Evolutionary conservation across 176 grass and related monocot species (phyloP).

Genomic region (Oryza meyeriana): DNA sequence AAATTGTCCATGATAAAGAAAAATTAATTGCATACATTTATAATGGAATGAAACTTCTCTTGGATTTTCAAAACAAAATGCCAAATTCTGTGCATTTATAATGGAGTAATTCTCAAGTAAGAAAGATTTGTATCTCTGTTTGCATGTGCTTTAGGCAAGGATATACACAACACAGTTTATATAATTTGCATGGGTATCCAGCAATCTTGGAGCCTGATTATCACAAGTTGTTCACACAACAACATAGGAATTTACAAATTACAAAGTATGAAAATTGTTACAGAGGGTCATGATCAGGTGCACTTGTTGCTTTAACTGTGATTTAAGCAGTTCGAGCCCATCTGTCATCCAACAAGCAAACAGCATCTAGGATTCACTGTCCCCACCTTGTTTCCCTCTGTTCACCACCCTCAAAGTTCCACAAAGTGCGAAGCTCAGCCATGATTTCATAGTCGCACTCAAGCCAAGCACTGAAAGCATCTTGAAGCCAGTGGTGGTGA

Average conservation of each 20-base stretch:
- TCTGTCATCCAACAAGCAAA: neutral
- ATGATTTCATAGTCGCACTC: neutral
- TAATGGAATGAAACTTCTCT: neutral
- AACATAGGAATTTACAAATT: neutral
- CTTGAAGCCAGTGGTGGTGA: neutral
- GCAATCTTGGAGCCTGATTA: neutral
- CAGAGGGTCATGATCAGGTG: neutral
- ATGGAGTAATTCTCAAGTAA: neutral
- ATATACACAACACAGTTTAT: neutral
- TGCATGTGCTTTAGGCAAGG: slow-evolving; percentile 3
- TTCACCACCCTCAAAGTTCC: neutral
- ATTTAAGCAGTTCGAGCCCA: neutral
- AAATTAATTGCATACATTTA: neutral
- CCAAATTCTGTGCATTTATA: neutral
- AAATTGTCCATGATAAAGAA: neutral
- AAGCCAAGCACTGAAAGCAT: neutral
- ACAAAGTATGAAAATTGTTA: neutral
- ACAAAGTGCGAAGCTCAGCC: neutral
- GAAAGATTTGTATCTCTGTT: slow-evolving; percentile 2
- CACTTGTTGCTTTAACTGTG: neutral
- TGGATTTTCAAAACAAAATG: neutral
- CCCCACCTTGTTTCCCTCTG: neutral
- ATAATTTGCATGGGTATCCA: neutral
- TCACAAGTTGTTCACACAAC: neutral
- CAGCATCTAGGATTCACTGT: neutral